A percentile compares a stretch with the other conserved stretches of the same genome.
Evolutionary conservation across 768 basidiomycete species (phyloP).

Genomic region (Boletus vinaceobasis): DNA sequence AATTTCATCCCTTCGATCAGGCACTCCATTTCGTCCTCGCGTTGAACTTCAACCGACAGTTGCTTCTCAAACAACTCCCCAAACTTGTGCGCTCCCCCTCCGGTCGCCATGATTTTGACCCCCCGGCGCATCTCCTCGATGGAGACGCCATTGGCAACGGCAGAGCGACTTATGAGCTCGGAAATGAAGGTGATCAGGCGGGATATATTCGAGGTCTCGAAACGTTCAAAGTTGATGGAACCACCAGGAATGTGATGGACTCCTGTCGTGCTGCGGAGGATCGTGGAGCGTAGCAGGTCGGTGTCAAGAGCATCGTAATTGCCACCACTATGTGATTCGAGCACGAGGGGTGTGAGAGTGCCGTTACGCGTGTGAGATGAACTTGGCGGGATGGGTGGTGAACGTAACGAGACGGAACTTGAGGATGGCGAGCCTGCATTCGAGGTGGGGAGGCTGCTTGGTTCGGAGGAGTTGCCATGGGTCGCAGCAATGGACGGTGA

Average conservation of each 20-base stretch:
- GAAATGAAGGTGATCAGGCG: constrained; percentile 85
- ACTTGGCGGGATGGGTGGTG: constrained; percentile 23
- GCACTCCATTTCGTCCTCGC: constrained; percentile 99
- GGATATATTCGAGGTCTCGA: constrained; percentile 87
- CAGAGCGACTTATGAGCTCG: constrained; percentile 81
- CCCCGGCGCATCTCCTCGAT: constrained; percentile 87
- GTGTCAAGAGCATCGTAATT: constrained; percentile 33
- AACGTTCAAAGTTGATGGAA: constrained; percentile 95
- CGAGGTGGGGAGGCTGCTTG: constrained; percentile 42
- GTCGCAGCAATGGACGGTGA: constrained; percentile 70
- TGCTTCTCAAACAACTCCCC: constrained; percentile 74
- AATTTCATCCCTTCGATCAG: constrained; percentile 95
- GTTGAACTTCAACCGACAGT: constrained; percentile 77
- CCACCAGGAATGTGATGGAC: constrained; percentile 86
- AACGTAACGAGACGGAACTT: constrained; percentile 11
- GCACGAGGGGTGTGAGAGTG: constrained; percentile 77
- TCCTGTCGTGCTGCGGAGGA: constrained; percentile 60
- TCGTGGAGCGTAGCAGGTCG: constrained; percentile 54
- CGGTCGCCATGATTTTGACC: constrained; percentile 97
- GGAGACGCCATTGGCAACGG: constrained; percentile 78
- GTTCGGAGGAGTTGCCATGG: constrained; percentile 49
- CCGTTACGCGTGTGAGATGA: constrained; percentile 50
- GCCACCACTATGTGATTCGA: constrained; percentile 46
- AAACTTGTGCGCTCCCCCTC: constrained; percentile 95
- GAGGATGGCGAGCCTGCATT: constrained; percentile 25